phyloP scores from a whole-genome alignment of 257 asterid genomes.

The Thymus quinquecostatus region DNA sequence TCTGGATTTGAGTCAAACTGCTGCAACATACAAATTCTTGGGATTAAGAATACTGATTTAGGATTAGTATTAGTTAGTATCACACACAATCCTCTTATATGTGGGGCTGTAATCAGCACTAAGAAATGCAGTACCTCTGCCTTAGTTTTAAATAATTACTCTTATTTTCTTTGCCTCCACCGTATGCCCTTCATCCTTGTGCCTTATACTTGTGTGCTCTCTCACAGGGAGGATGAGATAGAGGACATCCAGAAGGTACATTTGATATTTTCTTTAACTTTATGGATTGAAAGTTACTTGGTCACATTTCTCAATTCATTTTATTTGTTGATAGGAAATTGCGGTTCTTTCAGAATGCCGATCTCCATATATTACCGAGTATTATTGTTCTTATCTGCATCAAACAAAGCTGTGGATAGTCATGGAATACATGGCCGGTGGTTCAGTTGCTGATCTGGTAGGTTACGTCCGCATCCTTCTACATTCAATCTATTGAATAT shows the following conservation, averaged over 20 bases:
- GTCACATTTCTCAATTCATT: conserved; percentile 16
- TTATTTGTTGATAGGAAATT: conserved; percentile 74
- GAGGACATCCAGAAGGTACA: conserved; percentile 98
- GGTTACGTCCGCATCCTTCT: conserved; percentile 38
- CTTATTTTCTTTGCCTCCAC: conserved; percentile 5
- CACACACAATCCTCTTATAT: conserved; percentile 4
- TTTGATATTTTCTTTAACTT: conserved; percentile 29
- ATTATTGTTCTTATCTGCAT: conserved; percentile 83
- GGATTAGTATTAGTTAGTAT: conserved; percentile 1
- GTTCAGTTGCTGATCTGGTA: conserved; percentile 99
- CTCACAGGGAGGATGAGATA: conserved; percentile 93
- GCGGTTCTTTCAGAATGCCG: conserved; percentile 97
- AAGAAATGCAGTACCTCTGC: conserved; percentile 10
- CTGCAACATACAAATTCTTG: background rate
- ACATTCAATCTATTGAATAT: conserved; percentile 13
- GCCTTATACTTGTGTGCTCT: conserved; percentile 29
- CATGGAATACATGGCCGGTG: conserved; percentile 99
- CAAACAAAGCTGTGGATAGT: conserved; percentile 96
- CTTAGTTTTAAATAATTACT: background rate
- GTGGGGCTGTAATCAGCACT: conserved; percentile 6
- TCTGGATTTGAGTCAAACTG: background rate
- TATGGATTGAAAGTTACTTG: conserved; percentile 13
- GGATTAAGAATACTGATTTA: conserved; percentile 14
- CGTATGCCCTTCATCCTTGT: conserved; percentile 20
- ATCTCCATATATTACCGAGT: conserved; percentile 90